phyloP scores from a whole-genome alignment of 2,329 filamentous ascomycete genomes.

The Penicillium corylophilum region DNA sequence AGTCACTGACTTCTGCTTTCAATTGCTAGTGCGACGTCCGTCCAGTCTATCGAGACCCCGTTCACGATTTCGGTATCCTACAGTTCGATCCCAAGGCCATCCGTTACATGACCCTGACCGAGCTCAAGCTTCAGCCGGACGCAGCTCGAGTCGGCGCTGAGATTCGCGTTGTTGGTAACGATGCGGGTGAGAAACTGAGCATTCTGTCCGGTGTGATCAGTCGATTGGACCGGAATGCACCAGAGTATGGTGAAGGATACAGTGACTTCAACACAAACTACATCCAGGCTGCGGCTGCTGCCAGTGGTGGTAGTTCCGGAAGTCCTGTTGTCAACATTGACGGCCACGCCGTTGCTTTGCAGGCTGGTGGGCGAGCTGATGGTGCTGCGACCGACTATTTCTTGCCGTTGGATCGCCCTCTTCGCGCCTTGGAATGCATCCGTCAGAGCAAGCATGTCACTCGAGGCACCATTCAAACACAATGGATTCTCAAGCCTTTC shows the following conservation, averaged over 20 bases:
- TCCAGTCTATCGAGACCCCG: slow-evolving; percentile 95
- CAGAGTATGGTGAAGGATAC: slow-evolving; percentile 96
- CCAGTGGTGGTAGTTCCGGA: slow-evolving; percentile 95
- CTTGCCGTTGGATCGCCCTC: slow-evolving; percentile 83
- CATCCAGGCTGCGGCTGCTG: slow-evolving; percentile 95
- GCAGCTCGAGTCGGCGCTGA: slow-evolving; percentile 84
- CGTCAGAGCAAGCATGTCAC: slow-evolving; percentile 72
- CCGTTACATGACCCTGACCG: slow-evolving; percentile 91
- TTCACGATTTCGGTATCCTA: slow-evolving; percentile 97
- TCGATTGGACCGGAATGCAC: slow-evolving; percentile 90
- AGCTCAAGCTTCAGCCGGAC: slow-evolving; percentile 78
- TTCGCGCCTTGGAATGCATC: slow-evolving; percentile 83
- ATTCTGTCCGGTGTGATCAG: slow-evolving; percentile 97
- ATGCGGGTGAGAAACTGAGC: slow-evolving; percentile 96
- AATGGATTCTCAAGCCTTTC: slow-evolving; percentile 95
- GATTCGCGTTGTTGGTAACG: slow-evolving; percentile 96
- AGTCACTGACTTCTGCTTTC: background rate
- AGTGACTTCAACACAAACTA: slow-evolving; percentile 97
- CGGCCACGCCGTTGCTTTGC: slow-evolving; percentile 85
- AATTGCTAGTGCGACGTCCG: slow-evolving; percentile 77
- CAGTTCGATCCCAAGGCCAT: slow-evolving; percentile 94
- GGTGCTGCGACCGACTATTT: slow-evolving; percentile 98
- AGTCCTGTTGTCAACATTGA: slow-evolving; percentile 97
- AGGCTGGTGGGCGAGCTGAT: slow-evolving; percentile 90
- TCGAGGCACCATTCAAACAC: slow-evolving; percentile 96